Base-by-base conservation (phyloP, 371 early-diverging fungal genomes). In the Phascolomyces articulosus region DNA sequence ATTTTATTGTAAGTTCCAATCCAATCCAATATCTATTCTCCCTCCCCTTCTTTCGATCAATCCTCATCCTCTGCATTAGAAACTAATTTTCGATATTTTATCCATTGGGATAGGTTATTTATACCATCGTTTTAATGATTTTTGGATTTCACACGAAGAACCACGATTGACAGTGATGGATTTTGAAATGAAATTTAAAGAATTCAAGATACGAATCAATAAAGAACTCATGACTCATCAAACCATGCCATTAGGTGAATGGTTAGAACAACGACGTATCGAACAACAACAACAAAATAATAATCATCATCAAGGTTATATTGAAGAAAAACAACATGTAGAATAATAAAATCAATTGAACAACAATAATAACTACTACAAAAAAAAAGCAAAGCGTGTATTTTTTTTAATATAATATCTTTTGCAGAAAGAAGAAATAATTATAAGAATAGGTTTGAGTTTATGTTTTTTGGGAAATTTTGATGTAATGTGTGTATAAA, bases 121-220 rank as follows among this genome's bases (percentile, higher is more conserved):
- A n/a, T 91, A 87, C 64, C 83, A 87, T 59, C 68, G 69, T 0
- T 94, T 93, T 68, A 87, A 90, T 61, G 74, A 77, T 9, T 83
- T 80, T 61, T 94, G 94, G 94, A 85, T 76, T 1, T 66, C 77
- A 3, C 78, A 83, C 34, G 80, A 80, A 15, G 34, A 71, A 26
- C 84, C 85, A 20, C 71, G 79, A 53, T 70, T 88, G 55, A 84
- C 87, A 3, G 83, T 90, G 7, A 91, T 94, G 90, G 92, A 94
- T 59, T 94, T 94, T 72, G 86, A 87, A 62, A 55, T 71, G 1
- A 78, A 85, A 31, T 92, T 94, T 74, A 70, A 69, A 16, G 81
- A 85, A 40, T 91, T 91, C 72, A 82, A 85, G 60, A 49, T 20
- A 27, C 44, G 67, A 16, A 70, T 87, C 26, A 81, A 88, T 61